Evolutionary conservation across 805 yeast genomes (phyloP), one percentile per base, ranked within the genome.

Genomic region (Sungouiella thailandica): DNA sequence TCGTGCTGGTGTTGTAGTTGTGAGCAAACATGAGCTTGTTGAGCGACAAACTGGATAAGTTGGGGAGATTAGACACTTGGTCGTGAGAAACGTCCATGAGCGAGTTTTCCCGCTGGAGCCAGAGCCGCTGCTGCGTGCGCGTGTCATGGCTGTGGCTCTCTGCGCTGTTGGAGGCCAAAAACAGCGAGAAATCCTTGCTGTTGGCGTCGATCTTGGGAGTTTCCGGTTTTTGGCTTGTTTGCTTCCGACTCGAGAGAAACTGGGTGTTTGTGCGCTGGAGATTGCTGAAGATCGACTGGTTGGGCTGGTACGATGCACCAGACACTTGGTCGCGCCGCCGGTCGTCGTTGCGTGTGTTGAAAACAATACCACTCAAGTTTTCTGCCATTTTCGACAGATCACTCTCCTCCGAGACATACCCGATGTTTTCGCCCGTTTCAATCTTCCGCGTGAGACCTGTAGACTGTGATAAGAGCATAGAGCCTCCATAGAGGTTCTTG

Each of bases 31-130:
- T 58, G 33, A 62, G 42, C 39, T 61, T 63, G 46, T 54, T 62
- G 35, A 60, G 50, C 23, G 70, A 62, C 27, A 65, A 40, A 31
- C 55, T 62, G 13, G 72, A 66, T 19, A 66, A 55, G 41, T 64
- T 65, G 14, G 58, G 49, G 27, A 56, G 37, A 23, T 53, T 54
- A 25, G 43, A 44, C 8, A 58, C 39, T 31, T 50, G 23, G 22
- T 52, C 50, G 4, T 44, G 32, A 3, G 60, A 62, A 33, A 79
- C 57, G 52, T 81, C 89, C 60, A 80, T 62, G 26, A 82, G 61
- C 2, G 85, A 77, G 47, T 76, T 80, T 44, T 83, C 90, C 43
- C 90, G 66, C 54, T 83, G 95, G 22, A 86, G 62, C 95, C 95
- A 85, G 32, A 87, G 68, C 41, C 80, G 73, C 51, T 83, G 93